Conservation (phyloP, 2,329 filamentous ascomycete genomes). For the Phialemonium atrogriseum region DNA sequence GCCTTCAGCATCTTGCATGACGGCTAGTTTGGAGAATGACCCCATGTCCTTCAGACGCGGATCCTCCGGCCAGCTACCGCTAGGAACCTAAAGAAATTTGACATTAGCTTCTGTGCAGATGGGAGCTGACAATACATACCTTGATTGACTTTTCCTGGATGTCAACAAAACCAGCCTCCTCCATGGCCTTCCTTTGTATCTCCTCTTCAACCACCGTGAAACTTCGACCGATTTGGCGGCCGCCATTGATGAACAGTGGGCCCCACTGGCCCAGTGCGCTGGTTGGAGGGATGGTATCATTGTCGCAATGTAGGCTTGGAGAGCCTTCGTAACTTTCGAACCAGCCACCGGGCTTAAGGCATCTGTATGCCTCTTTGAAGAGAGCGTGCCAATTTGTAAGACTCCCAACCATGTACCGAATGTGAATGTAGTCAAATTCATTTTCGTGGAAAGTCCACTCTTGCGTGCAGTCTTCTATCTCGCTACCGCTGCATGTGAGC, state of each 20-base stretch:
- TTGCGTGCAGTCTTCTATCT: not conserved
- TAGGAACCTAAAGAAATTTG: too few species aligned
- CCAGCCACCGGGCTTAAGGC: slow-evolving; percentile 13
- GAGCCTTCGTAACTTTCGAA: slow-evolving; percentile 10
- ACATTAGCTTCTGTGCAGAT: not conserved
- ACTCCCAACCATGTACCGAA: not conserved
- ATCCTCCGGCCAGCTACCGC: slow-evolving; percentile 6
- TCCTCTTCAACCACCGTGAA: slow-evolving; percentile 17
- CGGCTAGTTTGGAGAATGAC: slow-evolving; percentile 1
- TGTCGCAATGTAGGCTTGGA: slow-evolving; percentile 30
- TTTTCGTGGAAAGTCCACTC: not conserved
- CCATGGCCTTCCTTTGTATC: slow-evolving; percentile 26
- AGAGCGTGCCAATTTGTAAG: slow-evolving; percentile 10
- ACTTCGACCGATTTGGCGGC: slow-evolving; percentile 7
- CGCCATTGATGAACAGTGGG: slow-evolving; percentile 14
- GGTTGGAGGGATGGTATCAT: slow-evolving; percentile 32
- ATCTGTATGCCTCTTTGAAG: slow-evolving; percentile 11
- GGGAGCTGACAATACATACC: slow-evolving; percentile 2
- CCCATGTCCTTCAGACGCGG: slow-evolving; percentile 7
- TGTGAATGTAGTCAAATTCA: slow-evolving; percentile 1
- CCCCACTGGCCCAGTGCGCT: slow-evolving; percentile 30
- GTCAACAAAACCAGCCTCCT: slow-evolving; percentile 17
- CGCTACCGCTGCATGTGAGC: too few species aligned
- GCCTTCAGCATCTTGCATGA: slow-evolving; percentile 8
- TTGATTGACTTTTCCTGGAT: slow-evolving; percentile 13